Conservation (phyloP, 768 basidiomycete species). For the Suillus decipiens region DNA sequence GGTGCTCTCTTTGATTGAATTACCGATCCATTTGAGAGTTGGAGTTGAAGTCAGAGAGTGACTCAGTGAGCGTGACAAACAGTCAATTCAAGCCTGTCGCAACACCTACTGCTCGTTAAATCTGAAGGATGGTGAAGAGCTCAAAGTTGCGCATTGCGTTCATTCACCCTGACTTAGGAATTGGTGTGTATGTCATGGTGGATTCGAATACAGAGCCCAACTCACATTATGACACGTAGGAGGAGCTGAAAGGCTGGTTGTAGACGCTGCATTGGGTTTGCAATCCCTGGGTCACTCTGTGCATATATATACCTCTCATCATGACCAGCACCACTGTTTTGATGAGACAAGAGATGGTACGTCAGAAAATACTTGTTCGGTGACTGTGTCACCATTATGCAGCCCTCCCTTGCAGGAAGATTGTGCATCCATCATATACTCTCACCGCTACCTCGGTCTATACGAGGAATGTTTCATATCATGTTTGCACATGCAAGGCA, state of each 20-base stretch:
- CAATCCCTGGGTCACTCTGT: constrained; percentile 84
- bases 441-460: constrained; percentile 78
- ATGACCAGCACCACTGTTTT: constrained; percentile 86
- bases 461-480: constrained; percentile 84
- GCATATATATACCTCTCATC: constrained; percentile 91
- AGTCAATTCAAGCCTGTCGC: neutral
- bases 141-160: constrained; percentile 65
- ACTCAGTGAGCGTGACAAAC: neutral
- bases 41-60: too few species aligned
- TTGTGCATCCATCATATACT: constrained; percentile 71
- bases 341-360: constrained; percentile 91
- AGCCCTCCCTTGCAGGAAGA: constrained; percentile 55
- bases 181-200: constrained; percentile 52
- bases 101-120: neutral
- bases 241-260: constrained; percentile 92
- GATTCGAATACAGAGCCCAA: neutral
- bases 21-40: too few species aligned
- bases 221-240: constrained; percentile 47
- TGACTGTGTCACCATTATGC: neutral
- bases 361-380: constrained; percentile 18
- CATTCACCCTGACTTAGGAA: constrained; percentile 93
- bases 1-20: too few species aligned
- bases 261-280: constrained; percentile 91
- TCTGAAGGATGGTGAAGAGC: constrained; percentile 7
- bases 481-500: constrained; percentile 88